phyloP scores from a whole-genome alignment of 306 rosid species.

The Malus orientalis region DNA sequence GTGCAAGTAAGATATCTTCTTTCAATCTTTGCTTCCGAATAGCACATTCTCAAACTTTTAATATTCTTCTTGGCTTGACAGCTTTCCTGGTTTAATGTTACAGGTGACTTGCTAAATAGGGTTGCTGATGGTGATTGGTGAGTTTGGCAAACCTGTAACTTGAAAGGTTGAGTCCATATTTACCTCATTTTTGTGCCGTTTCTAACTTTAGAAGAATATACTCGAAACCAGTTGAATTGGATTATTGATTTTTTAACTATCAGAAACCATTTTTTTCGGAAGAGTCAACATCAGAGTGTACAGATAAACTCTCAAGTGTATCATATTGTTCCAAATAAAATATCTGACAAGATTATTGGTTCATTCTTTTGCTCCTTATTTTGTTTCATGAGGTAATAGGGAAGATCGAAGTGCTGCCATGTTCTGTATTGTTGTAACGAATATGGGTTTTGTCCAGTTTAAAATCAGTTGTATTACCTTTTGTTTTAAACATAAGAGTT shows the following conservation, averaged over 20 bases:
- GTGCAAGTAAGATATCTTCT: not conserved
- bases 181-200: not conserved
- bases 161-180: constrained; percentile 1
- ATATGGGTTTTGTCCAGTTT: not conserved
- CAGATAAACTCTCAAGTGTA: constrained; percentile 24
- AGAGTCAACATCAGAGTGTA: constrained; percentile 26
- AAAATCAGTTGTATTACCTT: constrained; percentile 1
- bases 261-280: constrained; percentile 11
- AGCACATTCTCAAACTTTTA: not conserved
- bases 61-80: not conserved
- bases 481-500: constrained; percentile 10
- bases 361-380: constrained; percentile 28
- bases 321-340: constrained; percentile 25
- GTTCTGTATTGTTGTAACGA: not conserved
- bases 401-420: too few species aligned
- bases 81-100: not conserved
- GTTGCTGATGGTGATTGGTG: constrained; percentile 26
- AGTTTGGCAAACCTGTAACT: constrained; percentile 14
- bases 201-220: constrained; percentile 19
- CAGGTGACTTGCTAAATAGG: constrained; percentile 17
- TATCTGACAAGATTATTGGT: constrained; percentile 24
- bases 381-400: too few species aligned
- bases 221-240: constrained; percentile 22
- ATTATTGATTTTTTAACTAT: constrained; percentile 9
- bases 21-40: not conserved